Conservation (phyloP, 2,329 filamentous ascomycete genomes). For the Ophiostoma himal-ulmi region DNA sequence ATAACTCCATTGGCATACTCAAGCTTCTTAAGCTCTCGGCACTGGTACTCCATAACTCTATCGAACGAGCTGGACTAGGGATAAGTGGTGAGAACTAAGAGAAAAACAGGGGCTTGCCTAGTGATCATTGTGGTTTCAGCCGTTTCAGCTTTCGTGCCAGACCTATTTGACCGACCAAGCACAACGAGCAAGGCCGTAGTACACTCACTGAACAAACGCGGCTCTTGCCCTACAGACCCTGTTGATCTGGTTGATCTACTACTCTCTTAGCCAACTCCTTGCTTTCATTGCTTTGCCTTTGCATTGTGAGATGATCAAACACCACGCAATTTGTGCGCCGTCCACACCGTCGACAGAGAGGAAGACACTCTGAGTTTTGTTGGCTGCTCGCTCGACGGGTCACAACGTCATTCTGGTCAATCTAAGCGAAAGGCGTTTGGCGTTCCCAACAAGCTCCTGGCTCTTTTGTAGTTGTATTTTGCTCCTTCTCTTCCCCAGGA, state of each 20-base stretch:
- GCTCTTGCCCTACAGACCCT: not conserved
- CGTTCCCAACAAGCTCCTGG: not conserved
- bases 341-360: not conserved
- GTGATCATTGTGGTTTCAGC: slow-evolving; percentile 22
- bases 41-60: not conserved
- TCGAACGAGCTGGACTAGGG: not conserved
- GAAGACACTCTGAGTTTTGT: not conserved
- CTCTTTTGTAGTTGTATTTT: not conserved
- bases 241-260: not conserved
- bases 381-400: not conserved
- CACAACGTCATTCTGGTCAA: not conserved
- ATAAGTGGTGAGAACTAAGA: not conserved
- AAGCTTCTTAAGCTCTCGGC: slow-evolving; percentile 5
- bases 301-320: slow-evolving; percentile 21
- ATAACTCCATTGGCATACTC: not conserved
- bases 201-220: not conserved
- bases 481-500: not conserved
- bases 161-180: not conserved
- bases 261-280: not conserved
- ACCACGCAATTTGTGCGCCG: slow-evolving; percentile 9
- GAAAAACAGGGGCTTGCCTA: slow-evolving; percentile 11
- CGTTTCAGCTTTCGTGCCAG: slow-evolving; percentile 20
- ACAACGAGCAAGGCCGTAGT: not conserved
- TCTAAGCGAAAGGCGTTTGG: not conserved
- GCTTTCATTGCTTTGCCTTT: not conserved